Evolutionary conservation across 306 rosid genomes (phyloP), one percentile per base, ranked within the genome.

Genomic region (Mucuna pruriens): DNA sequence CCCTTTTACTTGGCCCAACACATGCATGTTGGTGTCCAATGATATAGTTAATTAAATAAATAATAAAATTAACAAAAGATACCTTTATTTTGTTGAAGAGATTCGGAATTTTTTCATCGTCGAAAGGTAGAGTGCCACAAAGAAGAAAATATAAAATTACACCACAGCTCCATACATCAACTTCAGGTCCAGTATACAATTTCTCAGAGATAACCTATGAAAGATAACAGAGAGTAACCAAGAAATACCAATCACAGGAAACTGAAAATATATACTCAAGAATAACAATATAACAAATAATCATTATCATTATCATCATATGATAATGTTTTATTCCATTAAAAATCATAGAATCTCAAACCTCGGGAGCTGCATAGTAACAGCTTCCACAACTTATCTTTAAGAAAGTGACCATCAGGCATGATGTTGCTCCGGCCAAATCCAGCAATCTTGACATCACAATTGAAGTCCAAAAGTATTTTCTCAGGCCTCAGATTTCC

Each of bases 331-430:
- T n/a, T 8, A 33, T 33, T 76, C 34, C 66, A 45, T 31, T 76
- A 52, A 49, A 75, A 70, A 62, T 66, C 38, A 85, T 71, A 26
- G 52, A 65, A 76, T 25, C 71, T 29, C 44, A 76, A 76, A 84
- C 98, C 95, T 94, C 98, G 2, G 98, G 98, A 39, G 98, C 98
- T 79, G 98, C 98, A 85, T 94, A 94, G 81, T 90, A 88, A 29
- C 95, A 95, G 88, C 98, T 94, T 70, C 98, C 98, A 77, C 98
- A 94, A 75, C 97, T 94, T 55, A 97, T 94, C 88, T 94, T 94
- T 91, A 11, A 94, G 89, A 83, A 94, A 94, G 87, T 94, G 97
- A 9, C 98, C 98, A 82, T 94, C 98, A 48, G 92, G 90, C 98
- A 94, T 94, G 46, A 94, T 84, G 83, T 88, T 94, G 91, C 98